A percentile compares a stretch with the other conserved stretches of the same genome.
Evolutionary conservation across 1,284 basidiomycete species (phyloP).

Genomic region (Cryptococcus sp.): DNA sequence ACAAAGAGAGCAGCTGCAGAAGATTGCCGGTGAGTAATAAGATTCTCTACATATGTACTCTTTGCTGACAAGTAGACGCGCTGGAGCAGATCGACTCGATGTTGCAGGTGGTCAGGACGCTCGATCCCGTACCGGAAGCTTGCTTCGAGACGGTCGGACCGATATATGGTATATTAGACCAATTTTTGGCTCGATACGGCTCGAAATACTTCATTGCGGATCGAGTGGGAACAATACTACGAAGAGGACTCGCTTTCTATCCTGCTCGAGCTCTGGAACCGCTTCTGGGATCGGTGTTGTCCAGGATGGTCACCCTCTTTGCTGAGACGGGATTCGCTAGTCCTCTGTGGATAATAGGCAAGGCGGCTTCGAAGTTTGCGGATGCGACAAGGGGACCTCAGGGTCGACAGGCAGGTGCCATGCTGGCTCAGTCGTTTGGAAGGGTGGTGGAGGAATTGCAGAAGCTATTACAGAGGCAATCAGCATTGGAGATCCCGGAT

Average conservation of each 20-base stretch:
- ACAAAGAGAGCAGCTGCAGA: constrained; percentile 59
- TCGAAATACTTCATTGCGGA: constrained; percentile 74
- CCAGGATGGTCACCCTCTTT: constrained; percentile 71
- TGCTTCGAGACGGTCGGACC: constrained; percentile 75
- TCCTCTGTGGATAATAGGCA: constrained; percentile 92
- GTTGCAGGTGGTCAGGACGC: constrained; percentile 69
- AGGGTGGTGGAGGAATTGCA: constrained; percentile 64
- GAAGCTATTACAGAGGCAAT: constrained; percentile 60
- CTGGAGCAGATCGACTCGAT: constrained; percentile 86
- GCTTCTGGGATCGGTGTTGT: constrained; percentile 65
- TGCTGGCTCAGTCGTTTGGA: constrained; percentile 66
- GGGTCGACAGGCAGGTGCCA: constrained; percentile 35
- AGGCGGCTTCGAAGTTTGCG: constrained; percentile 68
- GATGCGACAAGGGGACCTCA: constrained; percentile 51
- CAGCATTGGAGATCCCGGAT: constrained; percentile 70
- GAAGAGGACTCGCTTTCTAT: constrained; percentile 80
- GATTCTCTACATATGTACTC: neutral
- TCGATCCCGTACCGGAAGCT: constrained; percentile 70
- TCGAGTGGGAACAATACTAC: constrained; percentile 76
- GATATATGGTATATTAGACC: constrained; percentile 78
- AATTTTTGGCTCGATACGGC: constrained; percentile 74
- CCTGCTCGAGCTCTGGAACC: constrained; percentile 58
- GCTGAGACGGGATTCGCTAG: constrained; percentile 76
- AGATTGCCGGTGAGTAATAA: constrained; percentile 57
- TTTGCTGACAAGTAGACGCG: constrained; percentile 54